Evolutionary conservation across 169 alveolate genomes (phyloP).

Genomic region (Plasmodium gaboni): DNA sequence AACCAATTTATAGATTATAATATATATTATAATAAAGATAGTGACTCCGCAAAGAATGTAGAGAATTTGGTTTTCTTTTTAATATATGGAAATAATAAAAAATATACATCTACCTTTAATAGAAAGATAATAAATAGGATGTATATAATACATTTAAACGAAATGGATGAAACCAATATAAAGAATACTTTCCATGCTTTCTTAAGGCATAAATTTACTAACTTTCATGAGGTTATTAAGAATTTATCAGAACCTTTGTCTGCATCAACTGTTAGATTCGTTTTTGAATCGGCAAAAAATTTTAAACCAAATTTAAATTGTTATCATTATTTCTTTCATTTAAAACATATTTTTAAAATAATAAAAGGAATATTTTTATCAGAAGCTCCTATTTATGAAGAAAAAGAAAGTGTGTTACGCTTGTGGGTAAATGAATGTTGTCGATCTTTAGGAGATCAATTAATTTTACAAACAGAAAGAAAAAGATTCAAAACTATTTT

Average conservation of each 20-base stretch:
- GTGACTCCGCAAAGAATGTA: slow-evolving; percentile 46
- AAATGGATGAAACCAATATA: slow-evolving; percentile 62
- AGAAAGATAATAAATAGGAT: slow-evolving; percentile 51
- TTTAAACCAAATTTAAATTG: slow-evolving; percentile 74
- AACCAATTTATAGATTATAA: slow-evolving; percentile 75
- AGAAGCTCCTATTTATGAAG: slow-evolving; percentile 77
- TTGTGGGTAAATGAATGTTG: slow-evolving; percentile 75
- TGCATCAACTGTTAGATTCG: slow-evolving; percentile 48
- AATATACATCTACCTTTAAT: slow-evolving; percentile 61
- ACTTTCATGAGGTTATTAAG: slow-evolving; percentile 74
- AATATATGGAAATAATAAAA: slow-evolving; percentile 73
- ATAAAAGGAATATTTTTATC: slow-evolving; percentile 72
- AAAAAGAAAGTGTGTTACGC: slow-evolving; percentile 70
- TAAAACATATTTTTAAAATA: slow-evolving; percentile 66
- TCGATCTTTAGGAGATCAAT: slow-evolving; percentile 70
- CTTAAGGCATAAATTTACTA: slow-evolving; percentile 72
- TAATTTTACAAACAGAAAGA: slow-evolving; percentile 52
- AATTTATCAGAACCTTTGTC: slow-evolving; percentile 72
- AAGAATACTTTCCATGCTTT: slow-evolving; percentile 68
- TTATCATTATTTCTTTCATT: slow-evolving; percentile 74
- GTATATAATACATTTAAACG: slow-evolving; percentile 65
- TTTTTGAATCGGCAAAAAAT: slow-evolving; percentile 52
- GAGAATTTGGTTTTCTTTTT: slow-evolving; percentile 72
- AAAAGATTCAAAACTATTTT: slow-evolving; percentile 56
- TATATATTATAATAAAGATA: slow-evolving; percentile 68